A percentile compares a stretch with the other conserved stretches of the same genome.
Evolutionary conservation across 2,329 filamentous ascomycete species (phyloP).

Genomic region (Malbranchea cinnamomea): DNA sequence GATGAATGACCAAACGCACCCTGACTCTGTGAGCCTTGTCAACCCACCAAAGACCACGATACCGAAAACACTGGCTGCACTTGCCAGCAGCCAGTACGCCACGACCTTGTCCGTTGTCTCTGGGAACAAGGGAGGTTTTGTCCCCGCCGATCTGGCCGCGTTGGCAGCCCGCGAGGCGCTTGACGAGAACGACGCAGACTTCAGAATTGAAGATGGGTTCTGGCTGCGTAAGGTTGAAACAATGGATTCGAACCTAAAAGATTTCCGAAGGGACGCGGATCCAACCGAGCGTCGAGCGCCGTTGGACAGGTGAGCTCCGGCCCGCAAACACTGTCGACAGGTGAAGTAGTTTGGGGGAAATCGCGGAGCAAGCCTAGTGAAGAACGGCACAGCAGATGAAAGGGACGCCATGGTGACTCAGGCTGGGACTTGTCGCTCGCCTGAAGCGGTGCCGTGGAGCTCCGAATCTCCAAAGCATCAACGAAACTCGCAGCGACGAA

Average conservation of each 20-base stretch:
- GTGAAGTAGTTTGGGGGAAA: constrained; percentile 26
- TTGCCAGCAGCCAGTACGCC: constrained; percentile 84
- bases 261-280: constrained; percentile 14
- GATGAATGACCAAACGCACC: constrained; percentile 40
- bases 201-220: constrained; percentile 2
- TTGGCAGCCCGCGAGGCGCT: constrained; percentile 7
- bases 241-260: constrained; percentile 16
- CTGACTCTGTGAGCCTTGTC: constrained; percentile 88
- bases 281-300: constrained; percentile 19
- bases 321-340: constrained; percentile 27
- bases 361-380: constrained; percentile 22
- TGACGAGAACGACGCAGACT: constrained; percentile 6
- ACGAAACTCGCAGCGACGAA: too few species aligned
- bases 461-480: too few species aligned
- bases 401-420: constrained; percentile 19
- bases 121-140: constrained; percentile 34
- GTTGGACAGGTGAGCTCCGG: constrained; percentile 16
- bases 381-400: constrained; percentile 17
- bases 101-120: constrained; percentile 59
- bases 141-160: constrained; percentile 12
- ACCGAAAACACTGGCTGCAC: constrained; percentile 85
- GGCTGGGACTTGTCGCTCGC: too few species aligned
- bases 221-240: constrained; percentile 9
- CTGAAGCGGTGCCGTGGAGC: too few species aligned
- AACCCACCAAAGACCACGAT: constrained; percentile 92